Evolutionary conservation across 2,329 filamentous ascomycete species (phyloP), one percentile per base, ranked within the genome.

Genomic region (Pleomassaria siparia): DNA sequence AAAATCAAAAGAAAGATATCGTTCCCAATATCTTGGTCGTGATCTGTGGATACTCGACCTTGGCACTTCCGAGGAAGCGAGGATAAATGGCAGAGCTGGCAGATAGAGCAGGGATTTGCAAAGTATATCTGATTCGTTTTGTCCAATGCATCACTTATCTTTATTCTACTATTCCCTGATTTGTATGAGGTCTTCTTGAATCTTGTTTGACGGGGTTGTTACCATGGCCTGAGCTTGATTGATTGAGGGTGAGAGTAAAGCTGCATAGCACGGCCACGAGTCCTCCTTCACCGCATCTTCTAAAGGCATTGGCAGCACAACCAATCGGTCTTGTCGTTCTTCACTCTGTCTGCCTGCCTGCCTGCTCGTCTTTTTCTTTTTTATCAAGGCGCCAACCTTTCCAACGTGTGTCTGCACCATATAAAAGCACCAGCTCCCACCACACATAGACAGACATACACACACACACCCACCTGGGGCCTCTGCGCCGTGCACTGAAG

Each of bases 1-100:
- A 56, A 54, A 54, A 62, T 56, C 55, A 63, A 61, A 66, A 58
- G 46, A 57, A 55, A 35, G 39, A 24, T 22, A 16, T 50, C 40
- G 43, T 44, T 44, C 44, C 25, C 46, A 51, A 18, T 36, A 16
- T 36, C 29, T 22, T 11, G 13, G 9, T 35, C 20, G 41, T 44
- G 41, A 44, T 16, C n/a, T n/a, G n/a, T n/a, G n/a, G n/a, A n/a
- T n/a, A n/a, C n/a, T n/a, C n/a, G n/a, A n/a, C n/a, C n/a, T n/a
- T n/a, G n/a, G n/a, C n/a, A n/a, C n/a, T n/a, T n/a, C n/a, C n/a
- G n/a, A n/a, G n/a, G n/a, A n/a, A n/a, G n/a, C n/a, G n/a, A n/a
- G n/a, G n/a, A n/a, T n/a, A n/a, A n/a, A n/a, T n/a, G n/a, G n/a
- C n/a, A n/a, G n/a, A n/a, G n/a, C n/a, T n/a, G n/a, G n/a, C n/a